A percentile compares a stretch with the other conserved stretches of the same genome.
Evolutionary conservation across 2,329 filamentous ascomycete genomes (phyloP).

Genomic region (Polychaeton citri): DNA sequence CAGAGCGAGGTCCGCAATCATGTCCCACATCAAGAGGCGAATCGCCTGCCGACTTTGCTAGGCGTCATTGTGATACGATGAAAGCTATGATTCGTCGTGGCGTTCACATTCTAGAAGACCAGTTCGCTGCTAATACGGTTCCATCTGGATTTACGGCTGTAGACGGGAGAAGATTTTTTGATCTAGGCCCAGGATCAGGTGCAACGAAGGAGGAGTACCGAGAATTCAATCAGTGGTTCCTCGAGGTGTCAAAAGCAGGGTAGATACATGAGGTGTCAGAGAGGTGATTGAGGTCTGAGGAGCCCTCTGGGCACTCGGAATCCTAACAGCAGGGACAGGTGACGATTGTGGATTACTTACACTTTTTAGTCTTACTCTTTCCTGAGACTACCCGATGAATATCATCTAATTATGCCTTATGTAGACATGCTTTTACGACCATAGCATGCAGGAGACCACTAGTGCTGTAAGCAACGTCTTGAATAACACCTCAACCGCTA

Average conservation of each 20-base stretch:
- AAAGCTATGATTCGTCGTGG: constrained; percentile 2
- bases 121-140: constrained; percentile 1
- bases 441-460: too few relatives aligned
- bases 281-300: too few relatives aligned
- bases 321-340: too few relatives aligned
- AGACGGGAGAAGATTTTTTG: constrained; percentile 2
- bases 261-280: too few relatives aligned
- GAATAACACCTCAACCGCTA: too few relatives aligned
- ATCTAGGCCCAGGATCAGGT: constrained; percentile 2
- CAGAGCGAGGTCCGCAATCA: constrained; percentile 1
- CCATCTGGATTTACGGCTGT: neutral
- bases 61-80: constrained; percentile 2
- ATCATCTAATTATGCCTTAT: too few relatives aligned
- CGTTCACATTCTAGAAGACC: constrained; percentile 2
- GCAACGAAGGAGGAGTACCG: constrained; percentile 1
- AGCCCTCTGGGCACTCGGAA: too few relatives aligned
- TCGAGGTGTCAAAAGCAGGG: neutral
- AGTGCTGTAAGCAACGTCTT: too few relatives aligned
- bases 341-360: too few relatives aligned
- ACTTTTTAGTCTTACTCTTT: too few relatives aligned
- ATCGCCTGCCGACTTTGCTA: constrained; percentile 1
- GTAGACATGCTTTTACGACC: too few relatives aligned
- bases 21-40: constrained; percentile 2
- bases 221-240: constrained; percentile 1
- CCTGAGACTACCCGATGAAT: too few relatives aligned